Evolutionary conservation across 768 basidiomycete genomes (phyloP).

Genomic region (Hygrophoropsis aurantiaca): DNA sequence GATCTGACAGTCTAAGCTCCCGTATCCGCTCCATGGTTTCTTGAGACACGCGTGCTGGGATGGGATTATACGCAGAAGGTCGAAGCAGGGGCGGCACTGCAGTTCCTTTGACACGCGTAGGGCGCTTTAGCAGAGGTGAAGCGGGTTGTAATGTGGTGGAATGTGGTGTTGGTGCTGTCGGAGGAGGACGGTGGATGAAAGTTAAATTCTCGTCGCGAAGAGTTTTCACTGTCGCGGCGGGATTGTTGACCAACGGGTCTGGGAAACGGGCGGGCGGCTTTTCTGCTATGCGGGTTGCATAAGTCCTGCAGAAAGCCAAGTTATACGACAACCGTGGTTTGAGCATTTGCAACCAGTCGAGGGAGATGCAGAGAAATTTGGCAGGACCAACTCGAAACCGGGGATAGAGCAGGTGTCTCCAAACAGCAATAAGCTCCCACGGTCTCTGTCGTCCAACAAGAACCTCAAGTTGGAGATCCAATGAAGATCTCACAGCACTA

Average conservation of each 20-base stretch:
- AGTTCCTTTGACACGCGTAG: conserved; percentile 19
- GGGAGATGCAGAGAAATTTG: too few species aligned
- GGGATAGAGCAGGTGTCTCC: too few species aligned
- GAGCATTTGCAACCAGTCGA: conserved; percentile 14
- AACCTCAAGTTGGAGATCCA: too few species aligned
- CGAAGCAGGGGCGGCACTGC: conserved; percentile 51
- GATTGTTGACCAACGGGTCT: conserved; percentile 56
- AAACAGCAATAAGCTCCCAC: too few species aligned
- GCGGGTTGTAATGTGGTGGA: conserved; percentile 69
- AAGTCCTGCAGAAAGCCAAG: conserved; percentile 33
- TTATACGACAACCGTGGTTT: conserved; percentile 17
- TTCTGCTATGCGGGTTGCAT: conserved; percentile 40
- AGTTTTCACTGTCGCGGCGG: conserved; percentile 49
- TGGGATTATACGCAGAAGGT: conserved; percentile 33
- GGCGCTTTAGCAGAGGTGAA: conserved; percentile 65
- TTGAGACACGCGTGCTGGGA: conserved; percentile 45
- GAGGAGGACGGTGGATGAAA: conserved; percentile 85
- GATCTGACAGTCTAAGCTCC: conserved; percentile 56
- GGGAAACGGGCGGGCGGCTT: conserved; percentile 53
- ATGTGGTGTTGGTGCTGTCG: conserved; percentile 68
- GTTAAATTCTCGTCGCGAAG: conserved; percentile 60
- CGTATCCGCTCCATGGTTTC: conserved; percentile 57
- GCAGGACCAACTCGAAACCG: too few species aligned
- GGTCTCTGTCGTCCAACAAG: too few species aligned
- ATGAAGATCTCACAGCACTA: too few species aligned